phyloP scores from a whole-genome alignment of 768 basidiomycete genomes.

The Amanita thiersii region DNA sequence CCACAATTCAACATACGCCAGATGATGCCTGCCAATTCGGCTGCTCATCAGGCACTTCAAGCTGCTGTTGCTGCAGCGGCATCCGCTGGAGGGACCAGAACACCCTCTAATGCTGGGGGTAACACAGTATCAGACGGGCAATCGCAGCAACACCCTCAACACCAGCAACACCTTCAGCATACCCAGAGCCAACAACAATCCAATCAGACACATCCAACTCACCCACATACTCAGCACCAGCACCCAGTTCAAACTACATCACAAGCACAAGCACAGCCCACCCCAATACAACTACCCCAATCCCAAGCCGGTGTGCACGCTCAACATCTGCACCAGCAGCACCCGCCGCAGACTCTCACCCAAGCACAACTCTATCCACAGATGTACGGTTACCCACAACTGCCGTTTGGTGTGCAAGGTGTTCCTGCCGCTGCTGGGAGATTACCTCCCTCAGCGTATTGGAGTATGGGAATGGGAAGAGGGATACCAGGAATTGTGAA shows the following conservation, averaged over 20 bases:
- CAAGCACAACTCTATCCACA: slow-evolving; percentile 12
- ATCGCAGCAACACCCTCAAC: not conserved
- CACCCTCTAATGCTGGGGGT: not conserved
- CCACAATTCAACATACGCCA: slow-evolving; percentile 6
- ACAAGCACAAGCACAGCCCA: slow-evolving; percentile 11
- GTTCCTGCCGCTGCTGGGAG: not conserved
- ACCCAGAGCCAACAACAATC: slow-evolving; percentile 5
- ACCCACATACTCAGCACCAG: too few relatives aligned
- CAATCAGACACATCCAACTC: too few relatives aligned
- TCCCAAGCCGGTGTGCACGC: too few relatives aligned
- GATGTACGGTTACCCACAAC: slow-evolving; percentile 10
- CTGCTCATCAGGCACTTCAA: slow-evolving; percentile 5
- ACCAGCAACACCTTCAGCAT: not conserved
- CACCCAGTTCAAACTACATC: slow-evolving; percentile 8
- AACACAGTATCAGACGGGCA: not conserved
- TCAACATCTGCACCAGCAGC: slow-evolving; percentile 12
- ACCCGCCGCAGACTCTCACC: slow-evolving; percentile 11
- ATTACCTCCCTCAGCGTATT: slow-evolving; percentile 1
- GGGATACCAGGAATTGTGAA: slow-evolving; percentile 9
- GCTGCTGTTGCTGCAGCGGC: not conserved
- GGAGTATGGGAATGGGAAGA: slow-evolving; percentile 9
- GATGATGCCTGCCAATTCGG: slow-evolving; percentile 4
- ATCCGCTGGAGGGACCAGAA: not conserved
- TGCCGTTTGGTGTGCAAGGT: slow-evolving; percentile 5
- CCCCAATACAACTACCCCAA: not conserved